A percentile compares a stretch with the other conserved stretches of the same genome.
Conservation (phyloP, 2,329 filamentous ascomycete genomes). For the Pseudogymnoascus sp. region DNA sequence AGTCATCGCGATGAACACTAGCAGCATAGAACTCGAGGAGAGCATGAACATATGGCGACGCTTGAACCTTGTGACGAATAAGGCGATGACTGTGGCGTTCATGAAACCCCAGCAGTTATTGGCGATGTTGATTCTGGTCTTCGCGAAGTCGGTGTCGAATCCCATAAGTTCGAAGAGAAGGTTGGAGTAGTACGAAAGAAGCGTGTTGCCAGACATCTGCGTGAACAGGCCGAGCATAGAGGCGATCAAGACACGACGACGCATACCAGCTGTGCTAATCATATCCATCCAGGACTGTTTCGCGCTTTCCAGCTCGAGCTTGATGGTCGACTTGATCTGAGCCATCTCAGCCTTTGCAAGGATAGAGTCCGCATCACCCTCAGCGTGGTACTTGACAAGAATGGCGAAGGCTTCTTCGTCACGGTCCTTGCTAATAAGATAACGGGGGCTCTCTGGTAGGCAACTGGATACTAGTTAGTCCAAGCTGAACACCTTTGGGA, state of each 20-base stretch:
- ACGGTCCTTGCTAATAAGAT: constrained; percentile 48
- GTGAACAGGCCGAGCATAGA: constrained; percentile 44
- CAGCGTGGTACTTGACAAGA: constrained; percentile 43
- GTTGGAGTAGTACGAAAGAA: constrained; percentile 41
- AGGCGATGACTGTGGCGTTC: constrained; percentile 33
- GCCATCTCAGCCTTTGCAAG: constrained; percentile 51
- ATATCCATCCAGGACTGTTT: constrained; percentile 46
- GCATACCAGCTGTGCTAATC: constrained; percentile 41
- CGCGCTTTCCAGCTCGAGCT: constrained; percentile 44
- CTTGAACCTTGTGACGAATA: constrained; percentile 36
- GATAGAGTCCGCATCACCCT: constrained; percentile 40
- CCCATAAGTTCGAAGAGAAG: constrained; percentile 39
- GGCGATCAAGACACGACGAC: constrained; percentile 40
- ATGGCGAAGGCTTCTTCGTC: constrained; percentile 48
- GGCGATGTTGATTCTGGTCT: constrained; percentile 40
- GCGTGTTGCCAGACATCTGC: constrained; percentile 42
- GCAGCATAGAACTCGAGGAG: constrained; percentile 45
- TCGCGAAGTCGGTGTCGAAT: constrained; percentile 32
- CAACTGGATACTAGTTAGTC: constrained; percentile 22
- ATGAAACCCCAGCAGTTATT: constrained; percentile 38
- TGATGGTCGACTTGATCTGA: constrained; percentile 50
- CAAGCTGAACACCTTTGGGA: not conserved
- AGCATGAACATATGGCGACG: constrained; percentile 44
- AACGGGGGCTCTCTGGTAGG: constrained; percentile 48
- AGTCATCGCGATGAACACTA: constrained; percentile 48